Conservation (phyloP, 768 basidiomycete genomes). For the Lentinula guzmanii region DNA sequence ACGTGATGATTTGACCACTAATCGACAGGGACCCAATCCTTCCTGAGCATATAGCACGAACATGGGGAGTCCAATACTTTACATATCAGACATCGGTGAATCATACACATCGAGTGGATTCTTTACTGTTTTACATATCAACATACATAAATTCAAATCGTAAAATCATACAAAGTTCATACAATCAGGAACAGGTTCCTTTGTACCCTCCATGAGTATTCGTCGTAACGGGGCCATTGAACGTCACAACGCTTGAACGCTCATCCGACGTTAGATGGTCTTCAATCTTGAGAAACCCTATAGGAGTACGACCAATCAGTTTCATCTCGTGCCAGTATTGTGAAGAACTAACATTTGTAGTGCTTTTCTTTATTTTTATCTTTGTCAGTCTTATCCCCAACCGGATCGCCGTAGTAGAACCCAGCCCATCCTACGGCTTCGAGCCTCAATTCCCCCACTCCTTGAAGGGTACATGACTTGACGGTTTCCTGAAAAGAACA, state of each 20-base stretch:
- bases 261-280: slow-evolving; percentile 62
- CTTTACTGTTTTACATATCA: too few species aligned
- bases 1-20: too few species aligned
- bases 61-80: too few species aligned
- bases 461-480: slow-evolving; percentile 83
- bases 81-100: too few species aligned
- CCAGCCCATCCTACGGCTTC: slow-evolving; percentile 80
- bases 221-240: slow-evolving; percentile 54
- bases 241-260: slow-evolving; percentile 88
- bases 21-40: too few species aligned
- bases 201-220: slow-evolving; percentile 81
- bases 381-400: neutral
- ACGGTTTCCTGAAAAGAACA: slow-evolving; percentile 85
- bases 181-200: slow-evolving; percentile 37
- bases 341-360: slow-evolving; percentile 39
- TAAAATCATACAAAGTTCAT: too few species aligned
- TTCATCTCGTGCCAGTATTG: slow-evolving; percentile 89
- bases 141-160: too few species aligned
- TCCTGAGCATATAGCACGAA: too few species aligned
- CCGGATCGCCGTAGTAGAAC: slow-evolving; percentile 18
- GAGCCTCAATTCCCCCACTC: slow-evolving; percentile 69
- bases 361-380: slow-evolving; percentile 25
- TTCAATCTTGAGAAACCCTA: neutral
- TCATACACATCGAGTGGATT: too few species aligned
- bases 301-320: neutral